These are phyloP conservation scores for Alternaria incomplexa DNA, from an alignment of 2,329 filamentous ascomycete species.

Conservation along the genomic window DNA sequence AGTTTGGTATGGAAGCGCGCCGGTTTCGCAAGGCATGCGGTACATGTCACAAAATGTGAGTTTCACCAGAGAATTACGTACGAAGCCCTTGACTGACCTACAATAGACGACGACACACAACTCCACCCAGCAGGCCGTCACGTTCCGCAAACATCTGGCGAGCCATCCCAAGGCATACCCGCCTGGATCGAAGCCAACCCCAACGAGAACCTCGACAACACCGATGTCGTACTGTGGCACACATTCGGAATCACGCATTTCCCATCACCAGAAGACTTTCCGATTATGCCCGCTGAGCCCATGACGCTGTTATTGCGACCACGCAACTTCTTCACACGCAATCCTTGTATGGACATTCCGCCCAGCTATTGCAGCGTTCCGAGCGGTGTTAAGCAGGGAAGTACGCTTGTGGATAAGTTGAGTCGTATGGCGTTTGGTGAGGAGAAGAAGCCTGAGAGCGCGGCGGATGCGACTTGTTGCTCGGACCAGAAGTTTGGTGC, in stretches of 20 bases:
- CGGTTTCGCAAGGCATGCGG: constrained; percentile 83
- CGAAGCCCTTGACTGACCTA: constrained; percentile 8
- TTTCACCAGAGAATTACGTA: constrained; percentile 3
- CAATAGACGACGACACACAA: constrained; percentile 75
- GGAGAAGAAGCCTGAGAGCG: constrained; percentile 26
- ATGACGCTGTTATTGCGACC: constrained; percentile 82
- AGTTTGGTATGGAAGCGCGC: constrained; percentile 89
- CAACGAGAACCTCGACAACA: constrained; percentile 73
- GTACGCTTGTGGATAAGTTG: constrained; percentile 56
- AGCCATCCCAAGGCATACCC: constrained; percentile 74
- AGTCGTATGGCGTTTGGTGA: constrained; percentile 57
- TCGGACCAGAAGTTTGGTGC: constrained; percentile 26
- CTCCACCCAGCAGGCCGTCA: constrained; percentile 86
- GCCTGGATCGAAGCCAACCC: constrained; percentile 77
- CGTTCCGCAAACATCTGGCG: constrained; percentile 85
- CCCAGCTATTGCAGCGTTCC: constrained; percentile 77
- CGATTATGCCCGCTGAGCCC: constrained; percentile 82
- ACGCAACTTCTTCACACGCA: constrained; percentile 80
- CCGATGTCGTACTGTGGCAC: constrained; percentile 90
- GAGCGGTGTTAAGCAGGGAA: constrained; percentile 66
- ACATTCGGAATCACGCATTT: constrained; percentile 92
- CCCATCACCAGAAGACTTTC: constrained; percentile 88
- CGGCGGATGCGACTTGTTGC: constrained; percentile 19
- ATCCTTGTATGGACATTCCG: constrained; percentile 81
- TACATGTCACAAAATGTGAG: constrained; percentile 89